Percentiles rank a stretch among this genome's conserved stretches.
These are phyloP conservation scores for Phytophthora megakarya DNA, from an alignment of 352 stramenopile species.

Conservation along the genomic window DNA sequence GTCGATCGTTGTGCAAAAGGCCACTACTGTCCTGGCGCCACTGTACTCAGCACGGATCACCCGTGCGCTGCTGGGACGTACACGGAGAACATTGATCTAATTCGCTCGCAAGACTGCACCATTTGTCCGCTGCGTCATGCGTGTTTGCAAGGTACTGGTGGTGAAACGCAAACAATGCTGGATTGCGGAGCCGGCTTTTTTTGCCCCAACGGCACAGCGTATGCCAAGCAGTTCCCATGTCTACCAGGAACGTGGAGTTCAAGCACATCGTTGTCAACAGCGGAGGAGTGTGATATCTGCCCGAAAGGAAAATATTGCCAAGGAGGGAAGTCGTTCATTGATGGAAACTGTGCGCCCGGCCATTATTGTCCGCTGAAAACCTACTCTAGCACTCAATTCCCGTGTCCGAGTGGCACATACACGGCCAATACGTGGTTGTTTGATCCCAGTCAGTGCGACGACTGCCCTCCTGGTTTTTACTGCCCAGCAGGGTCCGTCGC, in stretches of 20 bases:
- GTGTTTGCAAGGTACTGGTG: conserved; percentile 75
- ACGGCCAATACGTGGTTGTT: conserved; percentile 77
- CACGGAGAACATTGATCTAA: conserved; percentile 68
- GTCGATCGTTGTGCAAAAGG: conserved; percentile 67
- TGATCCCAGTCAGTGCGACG: conserved; percentile 74
- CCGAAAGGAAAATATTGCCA: conserved; percentile 87
- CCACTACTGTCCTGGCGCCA: conserved; percentile 78
- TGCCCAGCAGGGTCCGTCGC: conserved; percentile 65
- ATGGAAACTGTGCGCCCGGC: conserved; percentile 73
- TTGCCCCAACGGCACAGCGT: conserved; percentile 79
- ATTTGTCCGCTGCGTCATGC: conserved; percentile 76
- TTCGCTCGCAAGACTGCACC: conserved; percentile 72
- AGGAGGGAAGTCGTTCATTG: conserved; percentile 76
- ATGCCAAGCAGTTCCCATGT: conserved; percentile 80
- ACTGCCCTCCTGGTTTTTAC: conserved; percentile 80
- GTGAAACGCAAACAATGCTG: conserved; percentile 70
- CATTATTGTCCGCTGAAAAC: conserved; percentile 92
- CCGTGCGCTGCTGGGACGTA: conserved; percentile 81
- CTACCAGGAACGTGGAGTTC: conserved; percentile 88
- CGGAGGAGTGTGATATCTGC: conserved; percentile 80
- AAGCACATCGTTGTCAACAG: conserved; percentile 60
- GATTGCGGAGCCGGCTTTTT: conserved; percentile 77
- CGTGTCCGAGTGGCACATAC: conserved; percentile 87
- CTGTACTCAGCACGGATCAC: conserved; percentile 52
- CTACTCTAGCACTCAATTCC: conserved; percentile 60